Base-by-base conservation (phyloP, 345 rosid species). In the Cardamine chenopodiifolia region DNA sequence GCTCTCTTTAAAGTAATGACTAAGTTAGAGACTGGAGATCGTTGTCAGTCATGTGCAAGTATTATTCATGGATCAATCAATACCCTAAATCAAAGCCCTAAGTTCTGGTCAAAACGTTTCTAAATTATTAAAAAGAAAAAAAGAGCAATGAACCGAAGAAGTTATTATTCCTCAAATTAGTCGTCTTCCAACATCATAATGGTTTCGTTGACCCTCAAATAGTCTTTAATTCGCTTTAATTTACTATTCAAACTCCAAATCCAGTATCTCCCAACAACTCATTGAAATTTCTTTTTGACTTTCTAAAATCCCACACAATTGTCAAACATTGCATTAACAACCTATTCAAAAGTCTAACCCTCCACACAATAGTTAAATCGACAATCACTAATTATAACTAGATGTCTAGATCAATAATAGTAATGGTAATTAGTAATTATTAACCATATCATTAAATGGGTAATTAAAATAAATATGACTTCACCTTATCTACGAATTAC, bases 321-420 rank as follows among this genome's bases (percentile, higher is more conserved):
- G 60, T 66, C 71, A 50, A 65, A 50, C 59, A 47, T 47, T 66
- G 34, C 60, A 50, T 50, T 32, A 65, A 65, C 44, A 65, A 29
- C 57, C 14, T 44, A 48, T 31, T 65, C 44, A 1, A 13, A 47
- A 47, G 69, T 64, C 26, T 18, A 47, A 47, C 28, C 56, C 70
- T 31, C 45, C 20, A 49, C 8, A 37, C 15, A 37, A 35, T 35
- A 10, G 40, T 35, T 48, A 47, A 13, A 10, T 48, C 56, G 1
- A 28, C 17, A 19, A 42, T 42, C 22, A 62, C 19, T 22, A 1
- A 22, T 39, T 14, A 29, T 66, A 32, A 48, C 9, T 20, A 34
- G 23, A 34, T 67, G 26, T 22, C n/a, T 20, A 22, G 22, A 66
- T 49, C 23, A 52, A 47, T 28, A 11, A 6, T 25, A 44, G 42